A percentile compares a stretch with the other conserved stretches of the same genome.
Conservation (phyloP, 495 filamentous ascomycete genomes). For the Lophiostoma macrostomum region DNA sequence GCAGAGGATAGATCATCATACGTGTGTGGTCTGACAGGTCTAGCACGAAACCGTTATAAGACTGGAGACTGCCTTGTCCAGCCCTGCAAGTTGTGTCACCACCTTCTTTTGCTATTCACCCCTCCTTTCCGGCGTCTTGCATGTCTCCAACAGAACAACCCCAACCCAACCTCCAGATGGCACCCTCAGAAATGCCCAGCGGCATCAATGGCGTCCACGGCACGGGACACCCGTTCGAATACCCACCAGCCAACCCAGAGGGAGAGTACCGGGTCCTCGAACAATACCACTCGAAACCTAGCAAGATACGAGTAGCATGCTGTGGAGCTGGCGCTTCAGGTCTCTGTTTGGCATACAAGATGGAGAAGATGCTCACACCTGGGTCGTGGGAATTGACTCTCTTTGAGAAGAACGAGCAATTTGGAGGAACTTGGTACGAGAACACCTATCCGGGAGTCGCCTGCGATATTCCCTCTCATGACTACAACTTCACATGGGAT, state of each 20-base stretch:
- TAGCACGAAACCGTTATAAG: neutral
- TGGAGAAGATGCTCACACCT: slow-evolving; percentile 37
- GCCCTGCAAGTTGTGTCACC: slow-evolving; percentile 1
- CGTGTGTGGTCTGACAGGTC: slow-evolving; percentile 18
- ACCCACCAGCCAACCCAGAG: slow-evolving; percentile 33
- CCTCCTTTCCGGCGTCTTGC: neutral
- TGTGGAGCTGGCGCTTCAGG: slow-evolving; percentile 37
- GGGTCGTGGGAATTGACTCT: slow-evolving; percentile 35
- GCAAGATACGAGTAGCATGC: slow-evolving; percentile 34
- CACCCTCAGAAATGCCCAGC: slow-evolving; percentile 35
- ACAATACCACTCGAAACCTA: slow-evolving; percentile 38
- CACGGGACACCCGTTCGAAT: slow-evolving; percentile 28
- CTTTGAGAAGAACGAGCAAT: slow-evolving; percentile 31
- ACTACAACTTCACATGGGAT: slow-evolving; percentile 39
- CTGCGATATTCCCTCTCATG: slow-evolving; percentile 40
- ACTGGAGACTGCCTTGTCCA: neutral
- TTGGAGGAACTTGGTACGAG: slow-evolving; percentile 39
- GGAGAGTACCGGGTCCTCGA: slow-evolving; percentile 35
- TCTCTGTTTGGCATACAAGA: slow-evolving; percentile 39
- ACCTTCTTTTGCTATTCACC: neutral
- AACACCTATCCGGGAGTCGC: slow-evolving; percentile 38
- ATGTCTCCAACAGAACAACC: neutral
- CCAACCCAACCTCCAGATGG: slow-evolving; percentile 8
- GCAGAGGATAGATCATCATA: slow-evolving; percentile 10
- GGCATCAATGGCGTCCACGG: slow-evolving; percentile 35